Evolutionary conservation across 2,329 filamentous ascomycete species (phyloP).

Genomic region (Aspergillus sp.): DNA sequence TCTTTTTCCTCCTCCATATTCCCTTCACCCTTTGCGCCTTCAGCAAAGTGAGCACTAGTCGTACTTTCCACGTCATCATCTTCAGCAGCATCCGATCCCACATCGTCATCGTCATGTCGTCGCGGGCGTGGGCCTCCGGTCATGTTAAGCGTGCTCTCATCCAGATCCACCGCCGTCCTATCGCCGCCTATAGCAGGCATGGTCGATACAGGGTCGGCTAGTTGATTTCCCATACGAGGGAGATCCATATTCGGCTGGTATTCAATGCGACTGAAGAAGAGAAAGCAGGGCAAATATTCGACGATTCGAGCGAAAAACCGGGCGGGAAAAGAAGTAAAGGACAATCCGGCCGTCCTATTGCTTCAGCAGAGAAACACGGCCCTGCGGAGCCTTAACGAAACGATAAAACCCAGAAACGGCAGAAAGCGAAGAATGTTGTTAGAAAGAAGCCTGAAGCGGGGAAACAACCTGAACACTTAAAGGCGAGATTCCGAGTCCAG

Average conservation of each 20-base stretch:
- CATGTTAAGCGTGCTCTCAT: constrained; percentile 69
- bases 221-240: constrained; percentile 75
- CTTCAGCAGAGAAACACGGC: background rate
- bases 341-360: background rate
- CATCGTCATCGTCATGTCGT: constrained; percentile 79
- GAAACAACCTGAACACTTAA: constrained; percentile 13
- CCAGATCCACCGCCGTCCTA: constrained; percentile 61
- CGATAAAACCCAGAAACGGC: background rate
- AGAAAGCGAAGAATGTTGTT: background rate
- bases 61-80: constrained; percentile 71
- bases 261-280: constrained; percentile 35
- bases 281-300: background rate
- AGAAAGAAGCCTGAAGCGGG: background rate
- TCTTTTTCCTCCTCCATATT: constrained; percentile 74
- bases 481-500: constrained; percentile 5
- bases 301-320: background rate
- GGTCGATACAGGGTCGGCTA: constrained; percentile 68
- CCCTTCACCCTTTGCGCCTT: constrained; percentile 51
- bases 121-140: constrained; percentile 53
- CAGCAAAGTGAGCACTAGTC: constrained; percentile 71
- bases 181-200: constrained; percentile 76
- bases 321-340: background rate
- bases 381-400: background rate
- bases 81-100: constrained; percentile 71
- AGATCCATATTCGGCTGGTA: constrained; percentile 25